Evolutionary conservation across 305 asterid species (phyloP), one percentile per base, ranked within the genome.

Genomic region (Rubia tinctorum): DNA sequence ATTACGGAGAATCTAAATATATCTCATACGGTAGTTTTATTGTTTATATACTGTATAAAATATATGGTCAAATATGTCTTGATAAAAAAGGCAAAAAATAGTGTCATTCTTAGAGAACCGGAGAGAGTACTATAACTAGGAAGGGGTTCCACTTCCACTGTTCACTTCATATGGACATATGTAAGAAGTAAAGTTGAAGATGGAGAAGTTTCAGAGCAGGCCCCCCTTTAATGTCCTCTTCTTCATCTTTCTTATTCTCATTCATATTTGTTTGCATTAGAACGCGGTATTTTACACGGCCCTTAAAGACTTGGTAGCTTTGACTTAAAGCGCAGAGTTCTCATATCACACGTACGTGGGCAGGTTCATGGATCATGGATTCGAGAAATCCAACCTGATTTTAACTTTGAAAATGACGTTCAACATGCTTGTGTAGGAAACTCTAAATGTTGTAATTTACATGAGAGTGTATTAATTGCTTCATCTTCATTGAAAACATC

Each of bases 301-400:
- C 49, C 64, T 18, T 18, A 5, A 49, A 47, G 37, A 23, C 73
- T 51, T 53, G 22, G 60, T n/a, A 34, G 62, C 22, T 49, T 14
- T 53, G 69, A 65, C 30, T 27, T 27, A 14, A 61, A 51, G 40
- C 56, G 17, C 14, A 75, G 55, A 75, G 55, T 45, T 58, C 34
- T 37, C 18, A 49, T 39, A 45, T 47, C 65, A 44, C 76, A 53
- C 27, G 44, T 53, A 53, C 60, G 23, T 59, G 14, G 51, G 51
- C 51, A 45, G 51, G 14, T 45, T 8, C 51, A 45, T 13, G 51
- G 13, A 45, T 13, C 13, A 3, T 8, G 13, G 13, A 45, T 45
- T 45, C 51, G 13, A 59, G 37, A 59, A 20, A 53, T 53, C 20
- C 62, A 20, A 59, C 15, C 34, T 23, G 37, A 20, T 23, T 11